Percentiles rank a stretch among this genome's conserved stretches.
phyloP scores from a whole-genome alignment of 225 moss, liverwort and hornwort species.

The Polytrichum formosum region DNA sequence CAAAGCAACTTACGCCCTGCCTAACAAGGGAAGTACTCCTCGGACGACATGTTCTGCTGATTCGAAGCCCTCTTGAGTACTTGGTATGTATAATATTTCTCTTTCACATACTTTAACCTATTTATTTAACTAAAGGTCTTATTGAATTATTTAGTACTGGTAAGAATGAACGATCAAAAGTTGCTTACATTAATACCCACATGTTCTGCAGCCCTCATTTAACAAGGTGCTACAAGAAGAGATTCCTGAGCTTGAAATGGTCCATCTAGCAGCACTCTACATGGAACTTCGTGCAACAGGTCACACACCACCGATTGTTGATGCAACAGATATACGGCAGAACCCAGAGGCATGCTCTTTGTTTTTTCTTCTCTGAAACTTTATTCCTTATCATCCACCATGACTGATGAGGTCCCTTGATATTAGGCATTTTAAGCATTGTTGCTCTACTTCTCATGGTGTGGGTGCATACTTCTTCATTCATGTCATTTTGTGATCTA shows the following conservation, averaged over 20 bases:
- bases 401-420: too few relatives aligned
- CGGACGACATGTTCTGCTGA: slow-evolving; percentile 79
- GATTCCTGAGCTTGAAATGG: slow-evolving; percentile 67
- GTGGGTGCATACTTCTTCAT: background rate
- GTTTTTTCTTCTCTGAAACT: background rate
- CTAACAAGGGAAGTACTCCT: slow-evolving; percentile 49
- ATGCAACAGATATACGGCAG: slow-evolving; percentile 68
- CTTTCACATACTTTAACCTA: background rate
- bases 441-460: background rate
- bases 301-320: slow-evolving; percentile 70
- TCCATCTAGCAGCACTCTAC: slow-evolving; percentile 58
- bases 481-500: background rate
- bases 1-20: slow-evolving; percentile 62
- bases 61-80: slow-evolving; percentile 70
- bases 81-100: slow-evolving; percentile 38
- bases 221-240: slow-evolving; percentile 71
- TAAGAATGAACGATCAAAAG: background rate
- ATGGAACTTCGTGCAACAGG: slow-evolving; percentile 67
- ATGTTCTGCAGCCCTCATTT: slow-evolving; percentile 66
- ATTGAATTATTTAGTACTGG: background rate
- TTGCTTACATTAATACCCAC: background rate
- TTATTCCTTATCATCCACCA: background rate
- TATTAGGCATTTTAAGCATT: too few relatives aligned
- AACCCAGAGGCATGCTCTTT: slow-evolving; percentile 65
- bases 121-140: background rate